Conservation (phyloP, 192 early-diverging fungal genomes). For the Obelidium mucronatum region DNA sequence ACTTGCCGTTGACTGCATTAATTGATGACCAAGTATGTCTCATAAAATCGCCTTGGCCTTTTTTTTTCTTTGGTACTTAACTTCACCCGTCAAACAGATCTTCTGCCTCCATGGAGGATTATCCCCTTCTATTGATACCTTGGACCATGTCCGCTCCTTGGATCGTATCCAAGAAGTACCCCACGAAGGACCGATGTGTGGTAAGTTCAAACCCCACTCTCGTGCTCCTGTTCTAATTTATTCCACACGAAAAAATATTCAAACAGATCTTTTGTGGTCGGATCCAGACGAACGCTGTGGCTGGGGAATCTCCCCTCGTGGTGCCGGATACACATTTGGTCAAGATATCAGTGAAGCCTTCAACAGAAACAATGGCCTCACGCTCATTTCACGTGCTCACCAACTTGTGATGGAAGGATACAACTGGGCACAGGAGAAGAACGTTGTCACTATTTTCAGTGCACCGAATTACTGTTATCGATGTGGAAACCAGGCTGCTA, state of each 20-base stretch:
- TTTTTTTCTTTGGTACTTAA: no score
- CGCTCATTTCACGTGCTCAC: slow-evolving; percentile 97
- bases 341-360: slow-evolving; percentile 82
- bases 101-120: slow-evolving; percentile 97
- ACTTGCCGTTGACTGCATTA: slow-evolving; percentile 90
- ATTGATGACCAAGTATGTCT: slow-evolving; percentile 82
- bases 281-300: slow-evolving; percentile 89
- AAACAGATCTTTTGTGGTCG: slow-evolving; percentile 87
- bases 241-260: no score
- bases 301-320: slow-evolving; percentile 96
- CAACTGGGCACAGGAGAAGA: slow-evolving; percentile 98
- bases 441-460: slow-evolving; percentile 98
- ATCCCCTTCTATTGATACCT: slow-evolving; percentile 89
- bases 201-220: slow-evolving; percentile 36
- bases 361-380: slow-evolving; percentile 94
- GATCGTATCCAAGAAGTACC: slow-evolving; percentile 98
- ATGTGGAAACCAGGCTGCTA: slow-evolving; percentile 99
- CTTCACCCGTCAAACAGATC: slow-evolving; percentile 53
- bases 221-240: neutral
- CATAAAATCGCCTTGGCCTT: no score
- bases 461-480: slow-evolving; percentile 99
- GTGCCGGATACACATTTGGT: slow-evolving; percentile 99
- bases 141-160: slow-evolving; percentile 93
- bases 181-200: slow-evolving; percentile 97
- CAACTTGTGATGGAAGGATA: slow-evolving; percentile 99